phyloP scores from a whole-genome alignment of 108 stramenopile genomes.

The Nitzschia sp. region DNA sequence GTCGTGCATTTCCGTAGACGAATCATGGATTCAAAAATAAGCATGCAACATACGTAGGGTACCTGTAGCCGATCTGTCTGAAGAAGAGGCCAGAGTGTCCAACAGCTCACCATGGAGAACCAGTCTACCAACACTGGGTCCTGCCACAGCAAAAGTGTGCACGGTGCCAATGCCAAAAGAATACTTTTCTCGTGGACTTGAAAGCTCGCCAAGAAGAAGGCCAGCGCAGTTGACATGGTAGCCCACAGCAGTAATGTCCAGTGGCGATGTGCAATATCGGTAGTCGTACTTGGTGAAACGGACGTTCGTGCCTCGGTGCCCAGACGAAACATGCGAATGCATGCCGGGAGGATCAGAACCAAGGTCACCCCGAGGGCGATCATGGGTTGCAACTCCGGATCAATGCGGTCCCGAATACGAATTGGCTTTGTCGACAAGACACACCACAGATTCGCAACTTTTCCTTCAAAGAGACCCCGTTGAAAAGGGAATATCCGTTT shows the following conservation, averaged over 20 bases:
- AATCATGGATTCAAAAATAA: slow-evolving; percentile 50
- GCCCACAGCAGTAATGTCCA: slow-evolving; percentile 56
- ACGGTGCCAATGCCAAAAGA: slow-evolving; percentile 80
- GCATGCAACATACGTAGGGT: slow-evolving; percentile 60
- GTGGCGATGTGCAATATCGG: slow-evolving; percentile 17
- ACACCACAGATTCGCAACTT: slow-evolving; percentile 95
- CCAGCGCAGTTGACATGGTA: slow-evolving; percentile 62
- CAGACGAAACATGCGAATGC: slow-evolving; percentile 46
- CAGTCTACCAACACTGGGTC: slow-evolving; percentile 58
- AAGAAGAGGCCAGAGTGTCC: slow-evolving; percentile 78
- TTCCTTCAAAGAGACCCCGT: slow-evolving; percentile 95
- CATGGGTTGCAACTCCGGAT: slow-evolving; percentile 48
- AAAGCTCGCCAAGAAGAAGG: slow-evolving; percentile 93
- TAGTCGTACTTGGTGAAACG: not conserved
- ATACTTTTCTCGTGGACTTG: slow-evolving; percentile 97
- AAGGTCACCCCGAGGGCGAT: slow-evolving; percentile 54
- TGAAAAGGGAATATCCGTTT: slow-evolving; percentile 89
- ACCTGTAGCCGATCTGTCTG: slow-evolving; percentile 66
- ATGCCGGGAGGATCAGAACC: slow-evolving; percentile 52
- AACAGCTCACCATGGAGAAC: slow-evolving; percentile 69
- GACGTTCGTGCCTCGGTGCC: slow-evolving; percentile 21
- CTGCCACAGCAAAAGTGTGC: slow-evolving; percentile 60
- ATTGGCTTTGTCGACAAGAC: slow-evolving; percentile 68
- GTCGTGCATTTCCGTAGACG: slow-evolving; percentile 11
- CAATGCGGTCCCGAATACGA: slow-evolving; percentile 63